Evolutionary conservation across 73 alveolate species (phyloP).

Genomic region (Breviolum minutum): DNA sequence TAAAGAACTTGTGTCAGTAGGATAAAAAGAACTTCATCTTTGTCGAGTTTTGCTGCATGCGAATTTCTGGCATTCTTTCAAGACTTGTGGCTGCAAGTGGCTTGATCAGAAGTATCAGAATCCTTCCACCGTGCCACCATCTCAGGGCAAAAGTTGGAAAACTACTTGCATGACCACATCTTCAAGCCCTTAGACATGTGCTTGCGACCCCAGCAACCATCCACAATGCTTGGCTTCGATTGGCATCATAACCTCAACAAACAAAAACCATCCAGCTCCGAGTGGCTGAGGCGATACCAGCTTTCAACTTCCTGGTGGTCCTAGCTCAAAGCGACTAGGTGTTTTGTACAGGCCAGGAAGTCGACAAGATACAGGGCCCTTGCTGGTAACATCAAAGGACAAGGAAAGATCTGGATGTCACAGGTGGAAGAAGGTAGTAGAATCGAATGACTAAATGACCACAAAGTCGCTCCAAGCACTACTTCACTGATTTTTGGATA

Average conservation of each 20-base stretch:
- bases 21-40: no score
- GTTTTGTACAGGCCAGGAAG: conserved; percentile 48
- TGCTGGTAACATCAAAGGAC: not conserved
- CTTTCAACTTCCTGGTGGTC: not conserved
- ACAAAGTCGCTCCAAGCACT: no score
- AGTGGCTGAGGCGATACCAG: conserved; percentile 68
- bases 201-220: not conserved
- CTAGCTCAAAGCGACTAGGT: conserved; percentile 33
- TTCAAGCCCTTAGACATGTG: conserved; percentile 90
- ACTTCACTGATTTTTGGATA: no score
- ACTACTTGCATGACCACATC: conserved; percentile 43
- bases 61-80: no score
- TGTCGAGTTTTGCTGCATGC: no score
- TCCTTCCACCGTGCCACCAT: not conserved
- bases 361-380: not conserved
- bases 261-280: not conserved
- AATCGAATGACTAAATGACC: no score
- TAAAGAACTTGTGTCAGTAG: no score
- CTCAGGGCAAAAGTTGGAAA: conserved; percentile 63
- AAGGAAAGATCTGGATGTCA: no score
- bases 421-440: no score
- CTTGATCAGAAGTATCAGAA: not conserved
- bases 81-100: not conserved
- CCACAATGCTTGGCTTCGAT: not conserved
- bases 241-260: not conserved